Conservation (phyloP, 257 asterid genomes). For the Solanum chaucha region DNA sequence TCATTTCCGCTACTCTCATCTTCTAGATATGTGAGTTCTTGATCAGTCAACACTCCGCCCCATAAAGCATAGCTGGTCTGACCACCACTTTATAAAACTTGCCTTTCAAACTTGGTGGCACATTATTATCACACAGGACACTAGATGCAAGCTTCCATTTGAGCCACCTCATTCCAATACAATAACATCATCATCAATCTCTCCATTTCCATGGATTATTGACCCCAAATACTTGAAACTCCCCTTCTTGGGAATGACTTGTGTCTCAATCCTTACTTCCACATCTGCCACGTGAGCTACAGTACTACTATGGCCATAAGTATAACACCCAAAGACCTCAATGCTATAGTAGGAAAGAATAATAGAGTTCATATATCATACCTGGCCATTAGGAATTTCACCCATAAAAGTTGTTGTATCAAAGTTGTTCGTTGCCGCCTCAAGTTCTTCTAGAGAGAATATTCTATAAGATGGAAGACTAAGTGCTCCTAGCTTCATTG, state of each 20-base stretch:
- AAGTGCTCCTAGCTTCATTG: conserved; percentile 65
- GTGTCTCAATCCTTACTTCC: neutral
- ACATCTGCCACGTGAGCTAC: neutral
- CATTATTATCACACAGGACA: neutral
- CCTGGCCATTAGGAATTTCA: conserved; percentile 69
- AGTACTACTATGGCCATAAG: neutral
- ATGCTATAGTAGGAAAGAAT: neutral
- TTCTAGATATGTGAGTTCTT: neutral
- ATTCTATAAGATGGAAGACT: conserved; percentile 67
- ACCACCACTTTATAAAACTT: no score
- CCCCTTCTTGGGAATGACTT: neutral
- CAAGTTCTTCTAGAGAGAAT: conserved; percentile 67
- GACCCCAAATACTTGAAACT: neutral
- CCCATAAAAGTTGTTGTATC: conserved; percentile 51
- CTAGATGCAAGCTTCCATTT: neutral
- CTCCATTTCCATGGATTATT: neutral
- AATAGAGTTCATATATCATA: conserved; percentile 5
- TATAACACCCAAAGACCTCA: neutral
- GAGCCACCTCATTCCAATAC: neutral
- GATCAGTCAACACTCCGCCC: neutral
- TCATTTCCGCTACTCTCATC: neutral
- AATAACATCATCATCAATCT: neutral
- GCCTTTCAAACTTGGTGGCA: neutral
- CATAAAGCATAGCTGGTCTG: neutral
- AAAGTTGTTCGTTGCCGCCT: conserved; percentile 67